Evolutionary conservation across 2,329 filamentous ascomycete genomes (phyloP).

Genomic region (Fusarium pseudograminearum): DNA sequence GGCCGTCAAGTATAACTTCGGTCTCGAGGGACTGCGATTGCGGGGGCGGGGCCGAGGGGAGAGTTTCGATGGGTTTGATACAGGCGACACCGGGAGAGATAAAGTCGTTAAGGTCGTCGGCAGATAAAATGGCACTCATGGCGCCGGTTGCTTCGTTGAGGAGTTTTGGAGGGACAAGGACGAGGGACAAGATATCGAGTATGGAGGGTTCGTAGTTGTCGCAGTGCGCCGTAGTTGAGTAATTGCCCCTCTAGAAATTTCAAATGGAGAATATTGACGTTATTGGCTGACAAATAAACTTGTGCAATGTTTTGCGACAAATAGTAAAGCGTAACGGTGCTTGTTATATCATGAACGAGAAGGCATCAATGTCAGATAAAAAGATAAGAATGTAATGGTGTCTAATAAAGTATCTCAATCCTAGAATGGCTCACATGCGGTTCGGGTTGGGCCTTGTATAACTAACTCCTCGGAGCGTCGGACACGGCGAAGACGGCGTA

Average conservation of each 20-base stretch:
- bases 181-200: neutral
- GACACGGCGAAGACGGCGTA: constrained; percentile 28
- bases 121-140: constrained; percentile 98
- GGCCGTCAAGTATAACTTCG: constrained; percentile 95
- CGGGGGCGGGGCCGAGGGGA: constrained; percentile 69
- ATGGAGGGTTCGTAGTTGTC: constrained; percentile 12
- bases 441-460: constrained; percentile 25
- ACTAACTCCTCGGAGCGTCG: constrained; percentile 44
- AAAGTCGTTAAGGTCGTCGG: constrained; percentile 98
- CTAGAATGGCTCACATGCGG: constrained; percentile 4
- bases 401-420: constrained; percentile 13
- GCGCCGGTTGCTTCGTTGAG: constrained; percentile 45
- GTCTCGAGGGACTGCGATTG: constrained; percentile 63
- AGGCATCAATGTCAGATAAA: neutral
- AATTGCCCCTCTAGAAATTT: constrained; percentile 25
- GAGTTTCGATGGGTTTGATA: constrained; percentile 95
- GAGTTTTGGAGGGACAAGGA: neutral
- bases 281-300: constrained; percentile 45
- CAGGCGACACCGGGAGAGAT: constrained; percentile 97
- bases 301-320: constrained; percentile 14
- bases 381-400: constrained; percentile 17
- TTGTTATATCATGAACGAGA: neutral
- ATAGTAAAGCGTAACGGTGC: neutral
- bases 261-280: constrained; percentile 15
- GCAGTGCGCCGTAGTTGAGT: constrained; percentile 10